phyloP scores from a whole-genome alignment of 2,329 filamentous ascomycete genomes.

The Arthrobotrys musiformis region DNA sequence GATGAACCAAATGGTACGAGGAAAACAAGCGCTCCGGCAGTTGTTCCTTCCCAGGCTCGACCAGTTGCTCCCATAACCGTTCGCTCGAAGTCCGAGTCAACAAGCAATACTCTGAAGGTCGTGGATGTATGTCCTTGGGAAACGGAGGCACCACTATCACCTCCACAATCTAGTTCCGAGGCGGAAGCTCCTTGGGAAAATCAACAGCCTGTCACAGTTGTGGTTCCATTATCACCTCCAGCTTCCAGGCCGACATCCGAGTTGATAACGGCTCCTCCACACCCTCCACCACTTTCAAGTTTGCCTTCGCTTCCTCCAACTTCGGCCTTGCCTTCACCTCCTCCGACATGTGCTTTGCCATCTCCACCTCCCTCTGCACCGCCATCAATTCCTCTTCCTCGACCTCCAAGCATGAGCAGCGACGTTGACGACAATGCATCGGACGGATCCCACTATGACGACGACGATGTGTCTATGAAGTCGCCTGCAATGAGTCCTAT shows the following conservation, averaged over 20 bases:
- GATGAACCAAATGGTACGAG: neutral
- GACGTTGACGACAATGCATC: conserved; percentile 12
- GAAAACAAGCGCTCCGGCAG: conserved; percentile 24
- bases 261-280: conserved; percentile 26
- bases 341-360: conserved; percentile 13
- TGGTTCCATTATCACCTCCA: conserved; percentile 36
- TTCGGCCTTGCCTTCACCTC: conserved; percentile 25
- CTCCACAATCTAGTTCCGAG: conserved; percentile 14
- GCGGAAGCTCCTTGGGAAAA: conserved; percentile 10
- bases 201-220: conserved; percentile 1
- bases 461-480: conserved; percentile 21
- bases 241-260: conserved; percentile 44
- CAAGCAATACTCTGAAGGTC: conserved; percentile 14
- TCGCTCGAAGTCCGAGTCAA: conserved; percentile 2
- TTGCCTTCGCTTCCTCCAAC: conserved; percentile 5
- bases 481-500: neutral
- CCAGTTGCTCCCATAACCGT: neutral
- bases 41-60: neutral
- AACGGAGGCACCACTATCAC: conserved; percentile 4
- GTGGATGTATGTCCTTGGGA: conserved; percentile 10
- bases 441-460: conserved; percentile 33
- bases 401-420: conserved; percentile 30
- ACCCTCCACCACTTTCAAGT: neutral
- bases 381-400: conserved; percentile 30
- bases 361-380: conserved; percentile 38